Evolutionary conservation across 2,329 filamentous ascomycete species (phyloP), one percentile per base, ranked within the genome.

Genomic region (Triangularia verruculosa): DNA sequence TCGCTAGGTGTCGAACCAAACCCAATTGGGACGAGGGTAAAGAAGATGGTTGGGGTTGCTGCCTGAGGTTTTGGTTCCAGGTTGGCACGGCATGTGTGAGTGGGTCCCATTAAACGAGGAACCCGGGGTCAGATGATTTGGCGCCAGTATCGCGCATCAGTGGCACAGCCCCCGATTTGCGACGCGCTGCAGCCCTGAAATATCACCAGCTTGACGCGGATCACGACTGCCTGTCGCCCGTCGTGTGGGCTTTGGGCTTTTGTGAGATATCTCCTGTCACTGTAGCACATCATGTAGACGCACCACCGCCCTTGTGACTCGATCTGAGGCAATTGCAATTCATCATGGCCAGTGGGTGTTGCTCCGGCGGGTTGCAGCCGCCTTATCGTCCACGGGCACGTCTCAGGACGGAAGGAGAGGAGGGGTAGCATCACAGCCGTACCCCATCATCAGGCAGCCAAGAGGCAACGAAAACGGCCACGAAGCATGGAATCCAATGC

Each of bases 61-160:
- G 47, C 47, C 47, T 52, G 51, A 47, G 22, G 43, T 39, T 15
- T 39, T 39, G n/a, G 11, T 8, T 51, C 3, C 17, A 7, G 34
- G 34, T 4, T 34, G 32, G 32, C 12, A 34, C 15, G 32, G 32
- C 15, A 39, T 39, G 34, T 39, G 34, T 39, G 22, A 39, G 56
- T 57, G 61, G 61, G 11, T 27, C 27, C 20, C 51, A 64, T 64
- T 64, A 57, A 66, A 56, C 25, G n/a, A 51, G 22, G 54, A 28
- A 52, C 64, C 6, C 20, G n/a, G 47, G 51, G 66, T 66, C 68
- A 70, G 62, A 66, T 70, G 68, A 69, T 64, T 59, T 64, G 64
- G 68, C 67, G 68, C 58, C 61, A 68, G 56, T 68, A 65, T 70
- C 68, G 68, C 67, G 63, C 61, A 59, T 17, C 34, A 27, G 59